Evolutionary conservation across 129 eudicot species (phyloP), one percentile per base, ranked within the genome.

Genomic region (Sambucus nigra): DNA sequence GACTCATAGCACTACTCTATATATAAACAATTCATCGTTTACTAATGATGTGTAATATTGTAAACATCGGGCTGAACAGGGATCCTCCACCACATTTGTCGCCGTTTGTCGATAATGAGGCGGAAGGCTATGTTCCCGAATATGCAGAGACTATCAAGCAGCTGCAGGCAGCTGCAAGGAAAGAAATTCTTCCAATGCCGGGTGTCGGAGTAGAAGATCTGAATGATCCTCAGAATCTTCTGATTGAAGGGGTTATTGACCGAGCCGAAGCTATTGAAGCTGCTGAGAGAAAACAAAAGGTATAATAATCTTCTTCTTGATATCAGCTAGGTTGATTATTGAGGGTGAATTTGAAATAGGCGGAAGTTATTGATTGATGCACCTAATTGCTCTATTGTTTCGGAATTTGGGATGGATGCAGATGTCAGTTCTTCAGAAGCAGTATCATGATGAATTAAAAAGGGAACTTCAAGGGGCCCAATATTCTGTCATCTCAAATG

Each of bases 81-180:
- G 64, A 70, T 47, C 92, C 84, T 49, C 97, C 97, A 17, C 97
- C 97, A 20, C 97, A 84, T 76, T 74, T 88, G 69, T 88, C 95
- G 26, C 97, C 97, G 2, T 88, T 88, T 46, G 97, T 88, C 55
- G 97, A 84, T 68, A 76, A 88, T 61, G 94, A 78, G 38, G 92
- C 78, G 26, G 97, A 74, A 64, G 97, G 94, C 16, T 83, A 88
- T 64, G 76, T 78, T 29, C 97, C 97, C 0, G 95, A 84, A 57
- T 84, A 84, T 70, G 97, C 97, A 53, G 92, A 80, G 27, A 82
- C 89, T 33, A 88, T 88, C 38, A 80, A 83, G 44, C 70, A 81
- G 59, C 78, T 88, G 31, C 88, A 88, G 66, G 92, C 92, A 51
- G 97, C 95, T 62, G 87, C 81, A 44, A 84, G 84, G 67, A 73